Evolutionary conservation across 2,329 filamentous ascomycete genomes (phyloP).

Genomic region (Pseudopithomyces maydicus): DNA sequence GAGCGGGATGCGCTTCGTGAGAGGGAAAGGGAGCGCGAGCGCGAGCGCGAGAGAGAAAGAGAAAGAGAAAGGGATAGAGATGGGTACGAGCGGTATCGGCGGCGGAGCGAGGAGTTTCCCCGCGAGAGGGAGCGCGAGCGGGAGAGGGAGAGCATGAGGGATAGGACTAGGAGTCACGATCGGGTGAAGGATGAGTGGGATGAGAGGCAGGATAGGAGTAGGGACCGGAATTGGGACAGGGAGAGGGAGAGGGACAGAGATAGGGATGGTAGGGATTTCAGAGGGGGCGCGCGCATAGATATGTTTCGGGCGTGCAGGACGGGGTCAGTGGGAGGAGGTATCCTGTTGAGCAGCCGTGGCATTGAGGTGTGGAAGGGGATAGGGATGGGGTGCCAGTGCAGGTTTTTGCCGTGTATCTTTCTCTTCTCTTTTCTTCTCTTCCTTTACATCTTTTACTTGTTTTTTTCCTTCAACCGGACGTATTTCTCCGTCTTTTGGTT

Average conservation of each 20-base stretch:
- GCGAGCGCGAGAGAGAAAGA: slow-evolving; percentile 12
- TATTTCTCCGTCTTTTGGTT: too few species aligned
- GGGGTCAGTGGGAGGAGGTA: slow-evolving; percentile 41
- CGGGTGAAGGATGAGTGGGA: slow-evolving; percentile 28
- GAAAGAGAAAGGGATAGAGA: slow-evolving; percentile 17
- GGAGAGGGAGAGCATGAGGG: slow-evolving; percentile 4
- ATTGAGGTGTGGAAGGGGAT: slow-evolving; percentile 3
- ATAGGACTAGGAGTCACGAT: slow-evolving; percentile 22
- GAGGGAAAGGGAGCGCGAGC: slow-evolving; percentile 1
- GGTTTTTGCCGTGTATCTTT: not conserved
- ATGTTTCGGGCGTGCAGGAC: slow-evolving; percentile 40
- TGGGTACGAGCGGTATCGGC: slow-evolving; percentile 11
- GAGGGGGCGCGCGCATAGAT: slow-evolving; percentile 30
- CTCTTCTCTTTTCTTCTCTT: too few species aligned
- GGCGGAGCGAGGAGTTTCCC: slow-evolving; percentile 16
- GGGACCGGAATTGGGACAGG: not conserved
- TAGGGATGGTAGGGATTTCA: slow-evolving; percentile 13
- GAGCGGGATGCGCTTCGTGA: slow-evolving; percentile 18
- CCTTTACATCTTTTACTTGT: too few species aligned
- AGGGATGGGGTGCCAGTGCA: not conserved
- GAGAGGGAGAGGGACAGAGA: slow-evolving; percentile 11
- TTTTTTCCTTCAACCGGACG: too few species aligned
- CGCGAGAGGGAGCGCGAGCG: slow-evolving; percentile 8
- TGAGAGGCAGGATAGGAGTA: slow-evolving; percentile 14
- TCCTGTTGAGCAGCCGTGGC: slow-evolving; percentile 27